A percentile compares a stretch with the other conserved stretches of the same genome.
These are phyloP conservation scores for Cryptococcus wingfieldii DNA, from an alignment of 1,284 basidiomycete species.

Conservation along the genomic window DNA sequence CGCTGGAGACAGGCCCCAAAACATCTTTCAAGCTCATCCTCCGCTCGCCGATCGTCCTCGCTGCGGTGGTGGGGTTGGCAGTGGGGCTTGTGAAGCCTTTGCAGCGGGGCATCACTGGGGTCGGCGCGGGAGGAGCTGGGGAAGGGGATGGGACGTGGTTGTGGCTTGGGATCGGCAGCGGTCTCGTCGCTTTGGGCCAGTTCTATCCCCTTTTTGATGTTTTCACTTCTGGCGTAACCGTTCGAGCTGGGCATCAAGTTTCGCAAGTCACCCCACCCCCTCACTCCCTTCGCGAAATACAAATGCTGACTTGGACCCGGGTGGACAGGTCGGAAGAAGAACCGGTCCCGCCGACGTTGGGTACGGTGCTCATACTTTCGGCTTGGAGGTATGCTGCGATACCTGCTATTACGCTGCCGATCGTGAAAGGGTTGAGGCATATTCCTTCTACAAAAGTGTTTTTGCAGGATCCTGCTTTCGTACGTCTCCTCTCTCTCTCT, in stretches of 20 bases:
- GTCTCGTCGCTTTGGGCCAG: constrained; percentile 26
- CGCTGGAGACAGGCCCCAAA: neutral
- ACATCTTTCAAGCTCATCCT: neutral
- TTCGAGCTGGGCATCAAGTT: constrained; percentile 25
- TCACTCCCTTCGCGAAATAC: neutral
- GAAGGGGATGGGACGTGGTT: constrained; percentile 11
- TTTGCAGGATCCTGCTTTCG: constrained; percentile 42
- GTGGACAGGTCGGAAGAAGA: constrained; percentile 18
- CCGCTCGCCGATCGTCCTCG: constrained; percentile 16
- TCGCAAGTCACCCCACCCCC: constrained; percentile 2
- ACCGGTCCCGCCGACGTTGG: constrained; percentile 37
- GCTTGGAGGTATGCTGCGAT: constrained; percentile 38
- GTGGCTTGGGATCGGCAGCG: constrained; percentile 31
- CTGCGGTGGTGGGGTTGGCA: constrained; percentile 29
- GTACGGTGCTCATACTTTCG: constrained; percentile 32
- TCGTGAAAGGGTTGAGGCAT: constrained; percentile 32
- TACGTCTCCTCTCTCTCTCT: constrained; percentile 14
- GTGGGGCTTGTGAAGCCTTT: constrained; percentile 39
- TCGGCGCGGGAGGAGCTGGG: constrained; percentile 1
- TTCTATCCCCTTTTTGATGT: constrained; percentile 36
- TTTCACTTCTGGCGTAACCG: constrained; percentile 29
- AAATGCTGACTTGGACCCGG: neutral
- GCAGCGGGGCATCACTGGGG: constrained; percentile 25
- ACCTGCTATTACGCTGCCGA: constrained; percentile 32
- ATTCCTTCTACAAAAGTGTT: constrained; percentile 32